These are phyloP conservation scores for Sugiyamaella marilandica DNA, from an alignment of 805 yeast species.

Conservation along the genomic window DNA sequence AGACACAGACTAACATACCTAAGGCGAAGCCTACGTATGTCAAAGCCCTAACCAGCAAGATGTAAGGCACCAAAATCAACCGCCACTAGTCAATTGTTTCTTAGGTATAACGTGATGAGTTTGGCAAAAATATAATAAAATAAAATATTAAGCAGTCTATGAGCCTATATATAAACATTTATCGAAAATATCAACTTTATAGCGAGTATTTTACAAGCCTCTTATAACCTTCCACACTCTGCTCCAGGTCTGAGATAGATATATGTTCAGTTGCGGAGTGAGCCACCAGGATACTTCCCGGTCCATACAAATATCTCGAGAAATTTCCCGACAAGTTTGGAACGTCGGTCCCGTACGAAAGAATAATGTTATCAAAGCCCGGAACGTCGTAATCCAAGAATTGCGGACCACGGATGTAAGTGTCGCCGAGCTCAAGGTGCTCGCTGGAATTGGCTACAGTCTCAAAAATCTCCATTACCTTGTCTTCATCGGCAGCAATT, in stretches of 20 bases:
- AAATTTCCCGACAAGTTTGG: constrained; percentile 40
- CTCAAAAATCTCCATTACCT: constrained; percentile 36
- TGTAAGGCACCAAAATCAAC: background rate
- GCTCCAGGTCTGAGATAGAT: constrained; percentile 41
- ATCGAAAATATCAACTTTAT: background rate
- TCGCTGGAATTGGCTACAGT: constrained; percentile 32
- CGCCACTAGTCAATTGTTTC: background rate
- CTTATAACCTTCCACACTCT: constrained; percentile 53
- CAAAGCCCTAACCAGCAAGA: background rate
- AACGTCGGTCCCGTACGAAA: constrained; percentile 52
- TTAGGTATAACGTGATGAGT: background rate
- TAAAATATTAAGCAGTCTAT: background rate
- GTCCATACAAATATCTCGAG: constrained; percentile 55
- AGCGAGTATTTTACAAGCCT: constrained; percentile 31
- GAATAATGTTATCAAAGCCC: constrained; percentile 53
- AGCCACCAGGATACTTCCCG: constrained; percentile 59
- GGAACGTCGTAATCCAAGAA: constrained; percentile 54
- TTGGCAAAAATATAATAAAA: background rate
- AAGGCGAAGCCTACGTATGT: background rate
- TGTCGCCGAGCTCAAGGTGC: constrained; percentile 19
- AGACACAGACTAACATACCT: background rate
- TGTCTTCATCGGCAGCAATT: constrained; percentile 45
- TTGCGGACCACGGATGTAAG: constrained; percentile 37
- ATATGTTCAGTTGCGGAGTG: constrained; percentile 56
- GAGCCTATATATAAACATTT: background rate